phyloP scores from a whole-genome alignment of 371 early-diverging fungal species.

The Smittium mucronatum region DNA sequence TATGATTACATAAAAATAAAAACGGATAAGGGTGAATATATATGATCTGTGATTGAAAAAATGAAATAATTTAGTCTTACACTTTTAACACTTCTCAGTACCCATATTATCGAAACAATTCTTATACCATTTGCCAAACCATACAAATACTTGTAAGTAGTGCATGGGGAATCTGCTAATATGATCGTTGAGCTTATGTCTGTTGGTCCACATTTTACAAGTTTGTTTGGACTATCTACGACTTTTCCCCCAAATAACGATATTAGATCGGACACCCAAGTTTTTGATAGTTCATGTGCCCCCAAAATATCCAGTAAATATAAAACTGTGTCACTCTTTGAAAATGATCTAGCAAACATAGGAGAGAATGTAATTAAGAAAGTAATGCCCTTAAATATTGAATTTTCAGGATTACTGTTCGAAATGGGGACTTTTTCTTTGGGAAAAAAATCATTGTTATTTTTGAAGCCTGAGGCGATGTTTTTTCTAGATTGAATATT shows the following conservation, averaged over 20 bases:
- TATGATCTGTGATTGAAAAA: no score
- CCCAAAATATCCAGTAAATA: not conserved
- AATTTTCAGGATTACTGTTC: not conserved
- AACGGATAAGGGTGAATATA: no score
- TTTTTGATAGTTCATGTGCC: not conserved
- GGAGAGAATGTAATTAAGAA: constrained; percentile 5
- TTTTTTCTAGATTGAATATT: not conserved
- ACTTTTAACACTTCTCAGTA: constrained; percentile 4
- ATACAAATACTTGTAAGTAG: constrained; percentile 10
- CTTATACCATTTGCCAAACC: constrained; percentile 9
- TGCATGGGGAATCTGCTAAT: constrained; percentile 11
- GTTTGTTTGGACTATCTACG: constrained; percentile 4
- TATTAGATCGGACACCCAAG: not conserved
- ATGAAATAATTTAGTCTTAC: no score
- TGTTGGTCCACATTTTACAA: not conserved
- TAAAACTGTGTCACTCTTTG: not conserved
- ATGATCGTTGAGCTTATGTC: not conserved
- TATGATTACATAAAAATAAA: no score
- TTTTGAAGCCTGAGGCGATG: not conserved
- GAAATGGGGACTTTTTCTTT: not conserved
- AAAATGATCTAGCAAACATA: constrained; percentile 1
- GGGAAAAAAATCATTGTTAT: not conserved
- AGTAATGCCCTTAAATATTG: not conserved
- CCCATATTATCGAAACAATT: constrained; percentile 11
- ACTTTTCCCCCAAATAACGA: not conserved